A percentile compares a stretch with the other conserved stretches of the same genome.
Evolutionary conservation across 2,329 filamentous ascomycete genomes (phyloP).

Genomic region (Penicillium sp.): DNA sequence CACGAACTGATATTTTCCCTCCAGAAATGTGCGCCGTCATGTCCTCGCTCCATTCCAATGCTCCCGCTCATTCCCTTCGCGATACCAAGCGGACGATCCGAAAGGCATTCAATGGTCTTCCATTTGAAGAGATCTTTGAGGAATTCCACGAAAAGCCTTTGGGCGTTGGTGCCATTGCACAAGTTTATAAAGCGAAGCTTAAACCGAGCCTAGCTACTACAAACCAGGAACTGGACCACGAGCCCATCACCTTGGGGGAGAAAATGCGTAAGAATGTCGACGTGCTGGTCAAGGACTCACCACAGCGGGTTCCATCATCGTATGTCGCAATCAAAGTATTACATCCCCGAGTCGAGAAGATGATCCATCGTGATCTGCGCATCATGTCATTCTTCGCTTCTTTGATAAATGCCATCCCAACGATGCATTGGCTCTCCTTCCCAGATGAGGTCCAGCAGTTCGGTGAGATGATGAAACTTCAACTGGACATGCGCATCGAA

Average conservation of each 20-base stretch:
- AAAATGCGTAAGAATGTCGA: slow-evolving; percentile 81
- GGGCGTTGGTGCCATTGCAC: slow-evolving; percentile 93
- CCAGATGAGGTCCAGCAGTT: slow-evolving; percentile 94
- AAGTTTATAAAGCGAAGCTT: slow-evolving; percentile 94
- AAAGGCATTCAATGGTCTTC: slow-evolving; percentile 75
- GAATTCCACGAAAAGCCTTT: slow-evolving; percentile 89
- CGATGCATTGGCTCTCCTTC: slow-evolving; percentile 94
- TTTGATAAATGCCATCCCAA: slow-evolving; percentile 81
- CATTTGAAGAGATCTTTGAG: slow-evolving; percentile 90
- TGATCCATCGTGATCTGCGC: slow-evolving; percentile 82
- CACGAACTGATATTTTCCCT: slow-evolving; percentile 93
- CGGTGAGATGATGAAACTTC: slow-evolving; percentile 98
- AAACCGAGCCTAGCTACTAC: slow-evolving; percentile 73
- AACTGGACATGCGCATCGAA: slow-evolving; percentile 92
- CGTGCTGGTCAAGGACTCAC: slow-evolving; percentile 80
- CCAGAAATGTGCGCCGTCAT: slow-evolving; percentile 88
- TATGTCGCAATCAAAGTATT: slow-evolving; percentile 97
- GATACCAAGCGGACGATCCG: slow-evolving; percentile 77
- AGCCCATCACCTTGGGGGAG: slow-evolving; percentile 60
- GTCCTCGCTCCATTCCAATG: slow-evolving; percentile 93
- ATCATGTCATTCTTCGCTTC: slow-evolving; percentile 94
- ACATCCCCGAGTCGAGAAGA: slow-evolving; percentile 86
- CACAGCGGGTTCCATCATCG: slow-evolving; percentile 79
- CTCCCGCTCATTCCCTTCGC: slow-evolving; percentile 83
- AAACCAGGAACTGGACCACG: slow-evolving; percentile 55